Evolutionary conservation across 352 stramenopile genomes (phyloP).

Genomic region (Phytopythium ostracodes): DNA sequence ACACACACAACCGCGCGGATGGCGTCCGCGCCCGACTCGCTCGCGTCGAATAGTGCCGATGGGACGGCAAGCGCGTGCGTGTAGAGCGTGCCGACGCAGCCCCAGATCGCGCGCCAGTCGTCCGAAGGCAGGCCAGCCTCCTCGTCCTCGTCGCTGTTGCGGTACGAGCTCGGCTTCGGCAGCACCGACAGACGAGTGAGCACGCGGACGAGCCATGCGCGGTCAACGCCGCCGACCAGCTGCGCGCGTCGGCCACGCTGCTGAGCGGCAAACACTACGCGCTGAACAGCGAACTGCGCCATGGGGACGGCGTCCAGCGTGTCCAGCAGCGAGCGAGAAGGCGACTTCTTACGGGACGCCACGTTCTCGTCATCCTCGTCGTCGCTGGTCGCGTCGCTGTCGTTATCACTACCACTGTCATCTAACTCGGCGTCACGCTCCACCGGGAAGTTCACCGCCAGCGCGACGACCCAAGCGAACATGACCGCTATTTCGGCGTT

Average conservation of each 20-base stretch:
- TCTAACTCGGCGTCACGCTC: constrained; percentile 24
- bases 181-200: constrained; percentile 37
- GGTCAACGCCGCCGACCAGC: constrained; percentile 14
- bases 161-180: constrained; percentile 33
- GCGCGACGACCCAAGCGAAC: constrained; percentile 34
- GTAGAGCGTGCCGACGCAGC: constrained; percentile 49
- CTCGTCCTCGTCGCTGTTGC: constrained; percentile 34
- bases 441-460: constrained; percentile 55
- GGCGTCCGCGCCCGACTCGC: constrained; percentile 15
- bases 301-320: constrained; percentile 24
- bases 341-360: constrained; percentile 7
- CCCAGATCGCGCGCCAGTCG: constrained; percentile 34
- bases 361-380: constrained; percentile 21
- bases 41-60: constrained; percentile 16
- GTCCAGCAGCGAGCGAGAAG: constrained; percentile 3
- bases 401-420: constrained; percentile 26
- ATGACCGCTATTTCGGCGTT: constrained; percentile 46
- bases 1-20: constrained; percentile 36
- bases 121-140: constrained; percentile 19
- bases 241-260: constrained; percentile 21
- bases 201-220: constrained; percentile 41
- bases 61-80: constrained; percentile 35
- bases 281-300: constrained; percentile 29
- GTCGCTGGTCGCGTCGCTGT: constrained; percentile 35
- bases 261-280: constrained; percentile 37